Base-by-base conservation (phyloP, 2,329 filamentous ascomycete genomes). In the Cladosporium sp. region DNA sequence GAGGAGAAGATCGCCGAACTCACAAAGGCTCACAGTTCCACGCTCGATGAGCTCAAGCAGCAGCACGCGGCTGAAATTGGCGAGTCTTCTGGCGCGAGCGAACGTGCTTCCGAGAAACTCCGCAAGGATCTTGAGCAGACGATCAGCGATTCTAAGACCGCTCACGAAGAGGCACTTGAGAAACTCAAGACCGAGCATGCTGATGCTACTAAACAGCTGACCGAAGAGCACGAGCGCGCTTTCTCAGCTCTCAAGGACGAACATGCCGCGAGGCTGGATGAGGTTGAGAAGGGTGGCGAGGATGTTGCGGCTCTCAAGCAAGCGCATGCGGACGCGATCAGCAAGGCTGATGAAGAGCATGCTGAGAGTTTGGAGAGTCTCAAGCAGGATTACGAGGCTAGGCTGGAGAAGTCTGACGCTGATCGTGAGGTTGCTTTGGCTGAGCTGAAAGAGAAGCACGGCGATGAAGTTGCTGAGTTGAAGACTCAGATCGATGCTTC, bases 161-260 rank as follows among this genome's bases (percentile, higher is more conserved):
- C 16, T 1, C 30, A 50, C 25, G 13, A 39, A 22, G 53, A 58
- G 32, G 52, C 55, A n/a, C 42, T 57, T 11, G 33, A 43, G 20
- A 51, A 47, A 13, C 50, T 60, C n/a, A 57, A 57, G 36, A 55
- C 60, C 38, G 51, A 62, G 13, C 47, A 43, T n/a, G 38, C 51
- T 5, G 20, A 47, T 49, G 40, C 13, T 32, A 25, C 18, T 7
- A 46, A 19, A 20, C 46, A 27, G 32, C 22, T 25, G 40, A 48
- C 45, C 29, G 25, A 20, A 38, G 53, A 58, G 4, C 53, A 56
- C 19, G 39, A 56, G 18, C 27, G 36, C 22, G 52, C 50, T 32
- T 52, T 53, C 32, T 38, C 20, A 8, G 42, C 16, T 15, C 41
- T 54, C 15, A 41, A 55, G 25, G 35, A 47, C 12, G 29, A 27